phyloP scores from a whole-genome alignment of 768 basidiomycete genomes.

The Plicaturopsis crispa region DNA sequence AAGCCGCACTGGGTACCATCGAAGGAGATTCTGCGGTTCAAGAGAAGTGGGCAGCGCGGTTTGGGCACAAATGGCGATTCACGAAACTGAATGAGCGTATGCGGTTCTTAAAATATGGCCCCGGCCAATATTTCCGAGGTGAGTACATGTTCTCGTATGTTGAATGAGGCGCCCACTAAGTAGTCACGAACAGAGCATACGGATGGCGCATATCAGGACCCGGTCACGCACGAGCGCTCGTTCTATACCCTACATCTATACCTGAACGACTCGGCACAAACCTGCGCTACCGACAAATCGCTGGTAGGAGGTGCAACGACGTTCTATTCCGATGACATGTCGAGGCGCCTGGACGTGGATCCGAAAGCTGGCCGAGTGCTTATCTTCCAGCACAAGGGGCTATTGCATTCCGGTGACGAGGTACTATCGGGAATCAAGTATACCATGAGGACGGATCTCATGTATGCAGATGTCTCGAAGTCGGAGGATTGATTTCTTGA shows the following conservation, averaged over 20 bases:
- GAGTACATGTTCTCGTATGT: background rate
- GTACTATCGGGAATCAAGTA: conserved; percentile 29
- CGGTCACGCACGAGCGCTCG: conserved; percentile 27
- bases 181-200: conserved; percentile 25
- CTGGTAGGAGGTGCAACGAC: conserved; percentile 25
- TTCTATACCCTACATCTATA: conserved; percentile 38
- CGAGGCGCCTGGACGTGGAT: conserved; percentile 29
- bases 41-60: background rate
- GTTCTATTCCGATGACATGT: conserved; percentile 26
- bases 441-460: conserved; percentile 32
- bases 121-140: conserved; percentile 29
- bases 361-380: conserved; percentile 33
- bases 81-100: conserved; percentile 33
- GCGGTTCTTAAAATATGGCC: conserved; percentile 35
- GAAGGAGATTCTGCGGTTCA: background rate
- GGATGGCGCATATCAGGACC: conserved; percentile 27
- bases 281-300: conserved; percentile 8
- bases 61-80: conserved; percentile 3
- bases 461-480: conserved; percentile 20
- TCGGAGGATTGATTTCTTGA: too few relatives aligned
- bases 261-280: conserved; percentile 23
- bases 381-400: conserved; percentile 31
- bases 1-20: background rate
- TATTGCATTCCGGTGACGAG: conserved; percentile 15
- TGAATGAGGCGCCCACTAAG: background rate